Conservation (phyloP, 192 early-diverging fungal genomes). For the Spinellus fusiger region DNA sequence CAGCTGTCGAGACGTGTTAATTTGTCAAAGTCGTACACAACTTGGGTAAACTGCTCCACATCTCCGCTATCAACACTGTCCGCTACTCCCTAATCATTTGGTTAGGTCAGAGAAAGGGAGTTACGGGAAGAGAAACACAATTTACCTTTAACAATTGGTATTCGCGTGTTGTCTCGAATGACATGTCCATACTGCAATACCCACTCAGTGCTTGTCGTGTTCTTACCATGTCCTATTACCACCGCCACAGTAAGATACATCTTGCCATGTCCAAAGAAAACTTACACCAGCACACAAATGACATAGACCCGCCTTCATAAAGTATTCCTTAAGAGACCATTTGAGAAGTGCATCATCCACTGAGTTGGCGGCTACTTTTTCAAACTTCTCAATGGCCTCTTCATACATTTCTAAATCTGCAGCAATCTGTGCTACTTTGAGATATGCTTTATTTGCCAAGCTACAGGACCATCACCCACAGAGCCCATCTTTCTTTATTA, state of each 20-base stretch:
- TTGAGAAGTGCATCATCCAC: conserved; percentile 89
- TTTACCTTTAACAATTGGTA: conserved; percentile 65
- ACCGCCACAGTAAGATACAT: not conserved
- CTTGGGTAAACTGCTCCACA: conserved; percentile 76
- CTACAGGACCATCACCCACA: conserved; percentile 29
- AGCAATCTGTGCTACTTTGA: conserved; percentile 90
- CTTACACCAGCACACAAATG: conserved; percentile 72
- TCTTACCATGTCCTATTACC: conserved; percentile 65
- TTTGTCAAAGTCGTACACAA: conserved; percentile 78
- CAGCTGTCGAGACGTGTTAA: conserved; percentile 91
- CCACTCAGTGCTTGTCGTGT: conserved; percentile 69
- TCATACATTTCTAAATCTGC: conserved; percentile 86
- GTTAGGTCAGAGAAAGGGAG: too few relatives aligned
- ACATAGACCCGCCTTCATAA: conserved; percentile 94
- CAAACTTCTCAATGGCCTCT: conserved; percentile 87
- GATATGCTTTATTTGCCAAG: conserved; percentile 80
- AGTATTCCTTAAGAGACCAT: conserved; percentile 95
- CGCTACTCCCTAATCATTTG: conserved; percentile 67
- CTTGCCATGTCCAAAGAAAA: not conserved
- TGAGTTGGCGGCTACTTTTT: conserved; percentile 74
- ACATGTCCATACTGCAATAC: conserved; percentile 85
- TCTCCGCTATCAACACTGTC: conserved; percentile 74
- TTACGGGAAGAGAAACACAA: too few relatives aligned
- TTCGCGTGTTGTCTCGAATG: conserved; percentile 82
- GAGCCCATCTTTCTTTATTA: not conserved